These are phyloP conservation scores for Gryganskiella cystojenkinii DNA, from an alignment of 192 early-diverging fungal species.

Conservation along the genomic window DNA sequence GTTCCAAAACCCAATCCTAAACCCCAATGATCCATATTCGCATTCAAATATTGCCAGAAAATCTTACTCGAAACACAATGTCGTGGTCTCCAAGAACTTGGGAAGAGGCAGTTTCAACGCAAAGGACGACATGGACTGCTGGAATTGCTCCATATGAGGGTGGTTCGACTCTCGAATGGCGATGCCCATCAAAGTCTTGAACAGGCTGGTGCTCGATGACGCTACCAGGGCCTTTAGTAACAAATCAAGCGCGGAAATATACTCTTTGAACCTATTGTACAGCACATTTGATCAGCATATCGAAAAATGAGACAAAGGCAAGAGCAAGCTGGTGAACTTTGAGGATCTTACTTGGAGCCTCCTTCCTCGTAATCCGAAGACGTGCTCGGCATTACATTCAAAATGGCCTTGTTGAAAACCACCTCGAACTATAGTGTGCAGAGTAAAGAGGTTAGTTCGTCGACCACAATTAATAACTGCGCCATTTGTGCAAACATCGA, in stretches of 20 bases:
- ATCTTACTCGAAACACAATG: conserved; percentile 60
- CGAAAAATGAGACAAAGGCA: conserved; percentile 11
- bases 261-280: conserved; percentile 65
- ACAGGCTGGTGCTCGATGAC: conserved; percentile 54
- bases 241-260: conserved; percentile 62
- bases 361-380: conserved; percentile 44
- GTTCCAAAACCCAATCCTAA: conserved; percentile 9
- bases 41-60: too few species aligned
- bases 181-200: conserved; percentile 61
- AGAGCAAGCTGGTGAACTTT: conserved; percentile 13
- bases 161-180: conserved; percentile 67
- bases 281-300: too few species aligned
- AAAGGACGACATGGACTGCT: conserved; percentile 41
- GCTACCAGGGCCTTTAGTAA: conserved; percentile 60
- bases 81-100: conserved; percentile 52
- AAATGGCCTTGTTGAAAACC: conserved; percentile 56
- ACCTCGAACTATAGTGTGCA: conserved; percentile 15
- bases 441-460: background rate
- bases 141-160: conserved; percentile 53
- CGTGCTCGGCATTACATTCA: conserved; percentile 52
- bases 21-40: background rate
- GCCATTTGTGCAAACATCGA: background rate
- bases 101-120: conserved; percentile 41
- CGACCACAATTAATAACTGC: too few species aligned
- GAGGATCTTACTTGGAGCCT: conserved; percentile 22